Evolutionary conservation across 345 rosid species (phyloP).

Genomic region (Tarenaya hassleriana): DNA sequence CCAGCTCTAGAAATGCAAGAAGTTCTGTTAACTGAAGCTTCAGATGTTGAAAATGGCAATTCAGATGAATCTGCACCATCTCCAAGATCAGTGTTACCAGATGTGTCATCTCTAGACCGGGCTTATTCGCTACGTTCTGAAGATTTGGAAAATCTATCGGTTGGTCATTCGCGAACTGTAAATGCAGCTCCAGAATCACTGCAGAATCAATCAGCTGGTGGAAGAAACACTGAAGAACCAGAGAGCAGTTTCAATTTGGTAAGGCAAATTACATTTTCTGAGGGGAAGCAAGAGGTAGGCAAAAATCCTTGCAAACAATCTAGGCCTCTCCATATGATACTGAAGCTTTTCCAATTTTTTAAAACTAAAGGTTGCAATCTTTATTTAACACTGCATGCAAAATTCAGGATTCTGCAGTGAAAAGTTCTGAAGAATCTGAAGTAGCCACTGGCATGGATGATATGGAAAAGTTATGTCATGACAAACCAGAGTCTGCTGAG

Average conservation of each 20-base stretch:
- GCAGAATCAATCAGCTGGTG: slow-evolving; percentile 17
- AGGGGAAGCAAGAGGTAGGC: too few species aligned
- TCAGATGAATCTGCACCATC: slow-evolving; percentile 35
- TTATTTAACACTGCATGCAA: background rate
- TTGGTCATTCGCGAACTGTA: slow-evolving; percentile 20
- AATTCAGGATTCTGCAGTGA: too few species aligned
- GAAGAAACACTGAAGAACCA: slow-evolving; percentile 16
- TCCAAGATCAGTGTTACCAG: slow-evolving; percentile 44
- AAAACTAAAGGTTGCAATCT: slow-evolving; percentile 8
- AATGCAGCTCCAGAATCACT: slow-evolving; percentile 15
- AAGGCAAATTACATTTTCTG: slow-evolving; percentile 9
- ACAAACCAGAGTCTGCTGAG: too few species aligned
- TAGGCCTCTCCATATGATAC: too few species aligned
- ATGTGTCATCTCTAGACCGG: slow-evolving; percentile 18
- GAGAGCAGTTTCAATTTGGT: slow-evolving; percentile 12
- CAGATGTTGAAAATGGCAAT: slow-evolving; percentile 19
- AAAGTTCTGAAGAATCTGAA: too few species aligned
- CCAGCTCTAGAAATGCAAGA: slow-evolving; percentile 17
- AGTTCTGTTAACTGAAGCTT: slow-evolving; percentile 24
- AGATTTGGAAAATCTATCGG: slow-evolving; percentile 20
- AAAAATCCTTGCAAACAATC: too few species aligned
- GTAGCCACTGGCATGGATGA: too few species aligned
- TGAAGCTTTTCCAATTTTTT: too few species aligned
- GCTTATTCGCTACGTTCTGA: slow-evolving; percentile 20
- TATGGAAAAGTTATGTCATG: too few species aligned